Percentiles rank a stretch among this genome's conserved stretches.
These are phyloP conservation scores for Orobanche coerulescens DNA, from an alignment of 257 asterid genomes.

Conservation along the genomic window DNA sequence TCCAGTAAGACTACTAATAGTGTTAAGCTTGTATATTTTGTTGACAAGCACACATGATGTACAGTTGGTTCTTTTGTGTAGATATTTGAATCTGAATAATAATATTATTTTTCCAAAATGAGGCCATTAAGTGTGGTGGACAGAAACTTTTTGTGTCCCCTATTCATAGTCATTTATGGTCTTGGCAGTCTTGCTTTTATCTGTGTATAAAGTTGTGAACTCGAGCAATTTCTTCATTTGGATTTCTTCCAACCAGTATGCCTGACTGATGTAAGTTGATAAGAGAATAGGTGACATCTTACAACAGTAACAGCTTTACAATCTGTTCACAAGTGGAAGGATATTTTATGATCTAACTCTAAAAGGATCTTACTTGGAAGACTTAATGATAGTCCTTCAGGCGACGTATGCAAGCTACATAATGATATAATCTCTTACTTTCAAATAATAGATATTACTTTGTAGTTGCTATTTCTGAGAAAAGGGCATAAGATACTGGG, in stretches of 20 bases:
- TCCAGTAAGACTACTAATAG: slow-evolving; percentile 62
- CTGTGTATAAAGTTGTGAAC: slow-evolving; percentile 7
- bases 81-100: not conserved
- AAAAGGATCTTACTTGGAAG: not conserved
- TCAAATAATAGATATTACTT: not conserved
- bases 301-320: not conserved
- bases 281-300: too few relatives aligned
- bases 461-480: not conserved
- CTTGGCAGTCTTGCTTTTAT: not conserved
- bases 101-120: slow-evolving; percentile 6
- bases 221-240: not conserved
- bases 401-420: not conserved
- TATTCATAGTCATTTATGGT: slow-evolving; percentile 7
- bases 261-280: slow-evolving; percentile 5
- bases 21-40: slow-evolving; percentile 8
- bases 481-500: not conserved
- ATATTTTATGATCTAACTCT: not conserved
- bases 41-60: slow-evolving; percentile 12
- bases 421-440: not conserved
- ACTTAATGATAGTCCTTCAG: not conserved
- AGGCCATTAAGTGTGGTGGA: slow-evolving; percentile 14
- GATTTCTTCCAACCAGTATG: not conserved
- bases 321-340: not conserved
- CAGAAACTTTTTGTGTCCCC: slow-evolving; percentile 8
- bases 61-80: slow-evolving; percentile 1